A percentile compares a stretch with the other conserved stretches of the same genome.
Conservation (phyloP, 257 asterid genomes). For the Cordia subcordata region DNA sequence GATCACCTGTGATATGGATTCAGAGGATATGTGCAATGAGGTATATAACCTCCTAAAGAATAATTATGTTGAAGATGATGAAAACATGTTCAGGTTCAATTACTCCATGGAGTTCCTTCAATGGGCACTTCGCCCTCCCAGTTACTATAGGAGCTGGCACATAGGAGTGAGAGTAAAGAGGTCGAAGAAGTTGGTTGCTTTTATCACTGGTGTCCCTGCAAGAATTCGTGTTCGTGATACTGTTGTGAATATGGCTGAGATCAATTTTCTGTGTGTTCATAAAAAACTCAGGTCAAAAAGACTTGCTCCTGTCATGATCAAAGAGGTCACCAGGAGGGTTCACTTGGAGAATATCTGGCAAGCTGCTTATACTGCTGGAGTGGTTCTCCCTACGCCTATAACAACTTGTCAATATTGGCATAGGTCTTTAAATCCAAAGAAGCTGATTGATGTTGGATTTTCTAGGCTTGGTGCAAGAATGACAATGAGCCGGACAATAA, state of each 20-base stretch:
- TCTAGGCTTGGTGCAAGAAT: constrained; percentile 5
- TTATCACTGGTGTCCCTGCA: constrained; percentile 7
- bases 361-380: constrained; percentile 8
- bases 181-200: constrained; percentile 2
- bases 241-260: constrained; percentile 1
- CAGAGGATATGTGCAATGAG: constrained; percentile 8
- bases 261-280: constrained; percentile 5
- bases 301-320: constrained; percentile 6
- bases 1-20: background rate
- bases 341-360: constrained; percentile 9
- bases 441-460: constrained; percentile 5
- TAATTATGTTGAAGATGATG: constrained; percentile 8
- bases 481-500: constrained; percentile 6
- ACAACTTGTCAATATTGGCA: constrained; percentile 6
- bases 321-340: constrained; percentile 6
- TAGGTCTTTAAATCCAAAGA: constrained; percentile 1
- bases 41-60: constrained; percentile 2
- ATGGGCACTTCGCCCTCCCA: constrained; percentile 8
- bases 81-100: constrained; percentile 6
- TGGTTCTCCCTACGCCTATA: constrained; percentile 1
- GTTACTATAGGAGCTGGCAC: constrained; percentile 8
- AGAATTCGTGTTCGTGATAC: constrained; percentile 6
- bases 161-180: constrained; percentile 4
- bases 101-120: constrained; percentile 2
- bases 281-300: constrained; percentile 3